Evolutionary conservation across 768 basidiomycete species (phyloP), one percentile per base, ranked within the genome.

Genomic region (Floccularia luteovirens): DNA sequence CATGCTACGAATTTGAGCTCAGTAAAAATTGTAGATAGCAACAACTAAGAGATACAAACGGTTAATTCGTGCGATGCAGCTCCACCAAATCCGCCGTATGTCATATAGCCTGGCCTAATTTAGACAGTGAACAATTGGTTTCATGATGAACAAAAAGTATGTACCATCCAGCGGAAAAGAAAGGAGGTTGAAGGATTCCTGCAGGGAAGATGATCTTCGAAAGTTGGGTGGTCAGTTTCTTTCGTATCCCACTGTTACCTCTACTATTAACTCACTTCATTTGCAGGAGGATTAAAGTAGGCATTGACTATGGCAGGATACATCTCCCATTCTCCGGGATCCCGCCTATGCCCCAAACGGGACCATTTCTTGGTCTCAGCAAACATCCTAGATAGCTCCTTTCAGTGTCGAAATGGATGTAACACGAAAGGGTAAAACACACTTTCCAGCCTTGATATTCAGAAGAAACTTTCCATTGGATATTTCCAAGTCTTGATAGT

Each of bases 41-140:
- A 14, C 19, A 3, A 37, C 16, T 4, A 6, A 19, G 24, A 14
- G 27, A 47, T 3, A 53, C 79, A 42, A 42, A 92, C 86, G 16
- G 87, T 87, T 32, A 98, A 64, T 59, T 99, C 94, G 56, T 99
- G 94, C 0, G 90, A 77, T 17, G 91, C 92, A 14, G 96, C 82
- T 36, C 84, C 79, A 11, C 93, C 96, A 52, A 98, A 96, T 1
- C 90, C 80, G 16, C 92, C 94, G 48, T 94, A 98, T 21, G 79
- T 74, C 42, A 98, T 67, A 57, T 96, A 94, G 22, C 75, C 69
- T 3, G 96, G 96, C 90, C 86, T 89, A 41, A n/a, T n/a, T 43
- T 23, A 34, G 46, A 44, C 48, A 44, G 8, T 30, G n/a, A 32
- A 39, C 41, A 39, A 32, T 24, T 35, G 20, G 33, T 14, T 3